Conservation (phyloP, 2,329 filamentous ascomycete species). For the Berkeleyomyces basicola region DNA sequence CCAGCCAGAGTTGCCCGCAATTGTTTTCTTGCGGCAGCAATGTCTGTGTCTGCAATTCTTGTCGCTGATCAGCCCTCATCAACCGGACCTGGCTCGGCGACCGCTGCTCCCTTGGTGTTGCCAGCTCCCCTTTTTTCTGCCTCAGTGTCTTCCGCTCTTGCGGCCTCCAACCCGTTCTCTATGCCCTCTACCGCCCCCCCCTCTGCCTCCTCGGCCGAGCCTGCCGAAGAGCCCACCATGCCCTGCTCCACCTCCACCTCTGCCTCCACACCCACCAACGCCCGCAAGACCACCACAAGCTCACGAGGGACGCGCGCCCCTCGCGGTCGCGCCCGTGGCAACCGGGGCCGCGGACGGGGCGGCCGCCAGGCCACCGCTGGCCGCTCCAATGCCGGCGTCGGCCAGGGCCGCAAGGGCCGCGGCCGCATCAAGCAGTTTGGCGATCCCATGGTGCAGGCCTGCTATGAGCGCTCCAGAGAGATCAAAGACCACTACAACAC, state of each 20-base stretch:
- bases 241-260: background rate
- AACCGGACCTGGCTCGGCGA: background rate
- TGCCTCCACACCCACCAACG: background rate
- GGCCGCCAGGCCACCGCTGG: conserved; percentile 16
- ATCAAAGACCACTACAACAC: conserved; percentile 48
- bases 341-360: conserved; percentile 17
- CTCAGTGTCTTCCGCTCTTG: background rate
- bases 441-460: conserved; percentile 37
- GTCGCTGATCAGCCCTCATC: conserved; percentile 18
- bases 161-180: background rate
- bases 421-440: conserved; percentile 40
- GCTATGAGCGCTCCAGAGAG: conserved; percentile 47
- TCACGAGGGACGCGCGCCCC: conserved; percentile 20
- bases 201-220: conserved; percentile 16
- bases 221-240: conserved; percentile 16
- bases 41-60: conserved; percentile 1
- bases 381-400: conserved; percentile 15
- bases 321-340: conserved; percentile 16
- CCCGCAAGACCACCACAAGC: conserved; percentile 9
- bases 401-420: conserved; percentile 20
- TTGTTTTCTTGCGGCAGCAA: background rate
- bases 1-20: background rate
- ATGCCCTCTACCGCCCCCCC: conserved; percentile 3
- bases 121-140: background rate
- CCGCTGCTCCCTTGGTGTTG: background rate